Conservation (phyloP, 2,329 filamentous ascomycete species). For the Arthrobotrys sinensis region DNA sequence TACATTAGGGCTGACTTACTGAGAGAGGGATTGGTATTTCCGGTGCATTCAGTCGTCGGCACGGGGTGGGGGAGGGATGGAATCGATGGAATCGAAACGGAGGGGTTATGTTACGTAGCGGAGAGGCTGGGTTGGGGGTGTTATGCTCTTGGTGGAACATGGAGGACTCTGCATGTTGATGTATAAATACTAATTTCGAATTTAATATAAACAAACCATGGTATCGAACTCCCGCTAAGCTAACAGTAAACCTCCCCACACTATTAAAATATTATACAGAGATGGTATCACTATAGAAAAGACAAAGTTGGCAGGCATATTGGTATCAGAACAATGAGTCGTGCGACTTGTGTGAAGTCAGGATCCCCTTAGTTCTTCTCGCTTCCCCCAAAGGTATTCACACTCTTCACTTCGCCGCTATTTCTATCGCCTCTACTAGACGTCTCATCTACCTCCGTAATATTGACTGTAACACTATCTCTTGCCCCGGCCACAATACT, state of each 20-base stretch:
- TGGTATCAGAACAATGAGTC: too few species aligned
- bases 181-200: constrained; percentile 4
- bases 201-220: not conserved
- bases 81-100: constrained; percentile 67
- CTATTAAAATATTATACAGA: constrained; percentile 18
- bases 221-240: constrained; percentile 21
- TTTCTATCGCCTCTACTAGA: constrained; percentile 23
- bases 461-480: constrained; percentile 34
- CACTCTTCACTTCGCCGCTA: constrained; percentile 13
- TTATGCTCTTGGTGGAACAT: constrained; percentile 65
- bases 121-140: constrained; percentile 64
- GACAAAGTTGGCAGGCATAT: not conserved
- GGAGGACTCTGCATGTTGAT: constrained; percentile 65
- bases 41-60: constrained; percentile 66
- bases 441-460: constrained; percentile 23
- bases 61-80: constrained; percentile 66
- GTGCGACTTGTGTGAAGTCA: not conserved
- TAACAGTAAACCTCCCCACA: not conserved
- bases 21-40: constrained; percentile 66
- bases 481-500: constrained; percentile 5
- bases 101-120: constrained; percentile 67
- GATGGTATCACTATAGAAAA: constrained; percentile 4
- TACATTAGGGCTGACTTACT: constrained; percentile 66
- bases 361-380: constrained; percentile 9
- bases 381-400: constrained; percentile 20